These are phyloP conservation scores for Chaetomiaceae sp. DNA, from an alignment of 2,329 filamentous ascomycete species.

Conservation along the genomic window DNA sequence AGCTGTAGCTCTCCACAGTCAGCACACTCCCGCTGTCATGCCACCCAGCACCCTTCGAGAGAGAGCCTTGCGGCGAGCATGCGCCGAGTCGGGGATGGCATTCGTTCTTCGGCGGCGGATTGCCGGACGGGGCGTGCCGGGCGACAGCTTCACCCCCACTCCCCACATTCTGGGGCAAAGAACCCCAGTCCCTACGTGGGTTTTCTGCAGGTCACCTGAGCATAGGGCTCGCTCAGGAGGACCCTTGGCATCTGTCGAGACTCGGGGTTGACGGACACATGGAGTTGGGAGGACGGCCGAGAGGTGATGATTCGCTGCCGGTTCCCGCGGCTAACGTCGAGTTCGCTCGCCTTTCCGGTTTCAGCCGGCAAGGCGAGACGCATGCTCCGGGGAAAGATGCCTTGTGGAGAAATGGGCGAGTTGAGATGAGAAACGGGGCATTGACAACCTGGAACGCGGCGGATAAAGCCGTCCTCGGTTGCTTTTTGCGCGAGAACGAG, in stretches of 20 bases:
- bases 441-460: background rate
- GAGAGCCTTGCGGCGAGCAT: too few relatives aligned
- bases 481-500: background rate
- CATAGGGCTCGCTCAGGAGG: background rate
- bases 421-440: too few relatives aligned
- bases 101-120: too few relatives aligned
- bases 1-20: too few relatives aligned
- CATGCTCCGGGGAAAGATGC: too few relatives aligned
- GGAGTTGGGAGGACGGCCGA: constrained; percentile 1
- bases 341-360: constrained; percentile 3
- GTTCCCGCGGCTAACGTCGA: background rate
- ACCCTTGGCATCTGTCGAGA: constrained; percentile 11
- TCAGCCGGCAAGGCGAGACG: constrained; percentile 10
- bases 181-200: background rate
- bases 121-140: too few relatives aligned
- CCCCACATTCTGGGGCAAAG: too few relatives aligned
- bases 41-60: too few relatives aligned
- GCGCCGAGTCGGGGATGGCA: too few relatives aligned
- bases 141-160: too few relatives aligned
- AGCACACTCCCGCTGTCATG: too few relatives aligned
- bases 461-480: background rate
- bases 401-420: too few relatives aligned
- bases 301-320: background rate
- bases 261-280: background rate
- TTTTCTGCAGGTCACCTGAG: constrained; percentile 12